phyloP scores from a whole-genome alignment of 1,284 basidiomycete genomes.

The Pseudozyma tsukubaensis region DNA sequence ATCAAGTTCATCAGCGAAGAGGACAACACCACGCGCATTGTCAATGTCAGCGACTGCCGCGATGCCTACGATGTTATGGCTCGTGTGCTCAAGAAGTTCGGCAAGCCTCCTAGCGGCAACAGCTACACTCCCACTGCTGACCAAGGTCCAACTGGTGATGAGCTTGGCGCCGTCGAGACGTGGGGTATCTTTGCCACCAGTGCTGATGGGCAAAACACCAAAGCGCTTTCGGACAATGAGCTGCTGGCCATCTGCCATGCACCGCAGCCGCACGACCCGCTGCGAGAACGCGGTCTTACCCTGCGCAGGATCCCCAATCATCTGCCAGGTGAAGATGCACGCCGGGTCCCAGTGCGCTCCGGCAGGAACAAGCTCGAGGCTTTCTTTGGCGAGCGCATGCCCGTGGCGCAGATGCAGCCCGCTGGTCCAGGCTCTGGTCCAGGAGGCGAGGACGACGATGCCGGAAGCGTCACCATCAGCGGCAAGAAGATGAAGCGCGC shows the following conservation, averaged over 20 bases:
- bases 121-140: constrained; percentile 62
- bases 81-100: constrained; percentile 66
- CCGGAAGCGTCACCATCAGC: constrained; percentile 50
- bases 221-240: constrained; percentile 72
- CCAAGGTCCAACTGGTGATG: constrained; percentile 46
- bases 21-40: constrained; percentile 62
- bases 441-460: constrained; percentile 50
- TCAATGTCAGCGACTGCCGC: constrained; percentile 63
- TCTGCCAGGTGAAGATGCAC: constrained; percentile 43
- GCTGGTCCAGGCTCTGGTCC: constrained; percentile 64
- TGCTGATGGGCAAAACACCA: constrained; percentile 58
- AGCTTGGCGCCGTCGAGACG: constrained; percentile 42
- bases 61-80: constrained; percentile 64
- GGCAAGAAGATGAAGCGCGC: constrained; percentile 86
- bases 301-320: constrained; percentile 70
- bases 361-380: constrained; percentile 70
- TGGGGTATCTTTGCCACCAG: constrained; percentile 64
- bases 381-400: constrained; percentile 74
- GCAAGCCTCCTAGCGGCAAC: constrained; percentile 54
- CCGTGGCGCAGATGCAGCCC: constrained; percentile 46
- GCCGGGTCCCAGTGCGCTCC: constrained; percentile 36
- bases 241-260: constrained; percentile 86
- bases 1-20: constrained; percentile 67
- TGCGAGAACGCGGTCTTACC: constrained; percentile 83
- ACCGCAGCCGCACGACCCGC: constrained; percentile 79